Percentiles rank a stretch among this genome's conserved stretches.
Conservation (phyloP, 305 asterid genomes). For the Solanum hybrid region DNA sequence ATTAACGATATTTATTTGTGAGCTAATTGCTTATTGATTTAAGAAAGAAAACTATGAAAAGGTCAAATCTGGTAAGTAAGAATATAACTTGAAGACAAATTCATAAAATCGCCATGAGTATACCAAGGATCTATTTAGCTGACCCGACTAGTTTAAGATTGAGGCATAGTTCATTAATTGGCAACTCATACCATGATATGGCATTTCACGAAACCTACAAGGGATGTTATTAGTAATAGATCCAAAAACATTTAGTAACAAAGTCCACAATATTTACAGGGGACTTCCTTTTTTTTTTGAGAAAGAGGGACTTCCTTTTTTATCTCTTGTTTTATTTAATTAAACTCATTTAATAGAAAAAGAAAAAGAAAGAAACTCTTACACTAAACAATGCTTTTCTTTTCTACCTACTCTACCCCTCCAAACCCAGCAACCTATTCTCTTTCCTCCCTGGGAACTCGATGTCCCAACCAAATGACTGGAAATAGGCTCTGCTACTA, state of each 20-base stretch:
- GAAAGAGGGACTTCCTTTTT: slow-evolving; percentile 1
- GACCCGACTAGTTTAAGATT: neutral
- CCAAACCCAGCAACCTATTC: neutral
- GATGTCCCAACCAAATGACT: neutral
- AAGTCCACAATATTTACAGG: neutral
- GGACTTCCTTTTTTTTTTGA: too few relatives aligned
- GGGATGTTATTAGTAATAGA: neutral
- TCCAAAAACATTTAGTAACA: neutral
- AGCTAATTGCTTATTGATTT: neutral
- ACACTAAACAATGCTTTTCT: neutral
- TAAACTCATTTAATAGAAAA: neutral
- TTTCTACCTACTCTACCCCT: neutral
- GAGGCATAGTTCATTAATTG: neutral
- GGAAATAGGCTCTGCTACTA: neutral
- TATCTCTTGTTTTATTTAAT: neutral
- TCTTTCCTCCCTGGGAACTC: neutral
- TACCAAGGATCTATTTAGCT: neutral
- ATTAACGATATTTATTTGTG: neutral
- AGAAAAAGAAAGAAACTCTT: neutral
- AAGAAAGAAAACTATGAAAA: neutral
- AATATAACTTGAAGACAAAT: neutral
- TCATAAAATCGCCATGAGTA: neutral
- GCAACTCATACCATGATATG: neutral
- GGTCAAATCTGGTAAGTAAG: neutral
- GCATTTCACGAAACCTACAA: neutral